Percentiles rank a stretch among this genome's conserved stretches.
These are phyloP conservation scores for Marasmius tenuissimus DNA, from an alignment of 1,284 basidiomycete genomes.

Conservation along the genomic window DNA sequence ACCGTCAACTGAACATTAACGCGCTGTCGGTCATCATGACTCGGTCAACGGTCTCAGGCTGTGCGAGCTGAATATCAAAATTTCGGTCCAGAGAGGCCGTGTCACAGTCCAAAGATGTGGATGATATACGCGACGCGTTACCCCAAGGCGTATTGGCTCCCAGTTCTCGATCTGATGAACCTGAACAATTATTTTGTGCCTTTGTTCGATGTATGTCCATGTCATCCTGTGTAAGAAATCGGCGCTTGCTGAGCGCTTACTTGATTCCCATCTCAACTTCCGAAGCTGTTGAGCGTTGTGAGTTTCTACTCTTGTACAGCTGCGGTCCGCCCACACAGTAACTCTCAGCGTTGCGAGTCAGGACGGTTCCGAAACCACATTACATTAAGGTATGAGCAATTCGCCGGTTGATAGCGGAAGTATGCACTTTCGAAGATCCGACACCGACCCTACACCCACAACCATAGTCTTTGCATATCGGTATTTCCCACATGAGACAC, in stretches of 20 bases:
- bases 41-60: neutral
- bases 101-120: neutral
- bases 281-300: neutral
- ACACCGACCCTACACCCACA: too few relatives aligned
- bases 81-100: neutral
- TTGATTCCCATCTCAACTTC: neutral
- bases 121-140: neutral
- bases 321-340: neutral
- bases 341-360: neutral
- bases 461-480: too few relatives aligned
- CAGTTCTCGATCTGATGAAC: neutral
- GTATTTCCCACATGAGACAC: too few relatives aligned
- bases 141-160: neutral
- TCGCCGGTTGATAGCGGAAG: neutral
- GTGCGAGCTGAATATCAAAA: neutral
- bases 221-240: neutral
- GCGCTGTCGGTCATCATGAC: constrained; percentile 3
- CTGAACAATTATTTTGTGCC: neutral
- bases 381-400: neutral
- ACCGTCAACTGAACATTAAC: neutral
- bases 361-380: neutral
- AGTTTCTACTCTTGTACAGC: neutral
- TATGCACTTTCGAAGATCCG: too few relatives aligned
- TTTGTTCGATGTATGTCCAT: neutral
- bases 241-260: neutral